A percentile compares a stretch with the other conserved stretches of the same genome.
Conservation (phyloP, 2,329 filamentous ascomycete species). For the Fusarium sp. region DNA sequence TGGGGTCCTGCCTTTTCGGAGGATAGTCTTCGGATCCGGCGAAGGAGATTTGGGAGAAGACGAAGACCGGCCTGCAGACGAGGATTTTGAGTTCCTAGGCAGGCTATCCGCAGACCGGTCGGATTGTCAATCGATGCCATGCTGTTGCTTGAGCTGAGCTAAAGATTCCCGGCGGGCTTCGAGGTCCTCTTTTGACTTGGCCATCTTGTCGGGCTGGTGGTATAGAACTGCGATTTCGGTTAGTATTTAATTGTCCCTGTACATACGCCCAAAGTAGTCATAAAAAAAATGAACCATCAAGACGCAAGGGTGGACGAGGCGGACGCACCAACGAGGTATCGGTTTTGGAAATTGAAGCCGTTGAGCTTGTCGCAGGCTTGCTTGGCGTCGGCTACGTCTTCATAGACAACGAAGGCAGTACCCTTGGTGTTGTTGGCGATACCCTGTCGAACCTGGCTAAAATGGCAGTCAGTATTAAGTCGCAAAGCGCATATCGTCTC, state of each 20-base stretch:
- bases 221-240: conserved; percentile 60
- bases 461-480: conserved; percentile 37
- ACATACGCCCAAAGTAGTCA: not conserved
- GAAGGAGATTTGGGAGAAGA: conserved; percentile 54
- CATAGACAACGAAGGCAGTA: conserved; percentile 98
- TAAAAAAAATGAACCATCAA: not conserved
- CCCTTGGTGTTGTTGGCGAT: conserved; percentile 98
- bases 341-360: conserved; percentile 99
- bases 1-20: conserved; percentile 54
- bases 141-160: conserved; percentile 97
- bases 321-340: conserved; percentile 92
- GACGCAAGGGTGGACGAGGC: not conserved
- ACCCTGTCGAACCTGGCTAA: conserved; percentile 96
- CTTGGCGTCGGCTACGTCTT: conserved; percentile 99
- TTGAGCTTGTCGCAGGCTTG: conserved; percentile 99
- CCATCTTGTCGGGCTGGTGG: conserved; percentile 73
- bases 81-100: conserved; percentile 54
- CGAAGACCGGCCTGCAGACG: conserved; percentile 71
- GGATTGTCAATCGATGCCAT: conserved; percentile 97
- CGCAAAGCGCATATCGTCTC: conserved; percentile 5
- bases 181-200: conserved; percentile 91
- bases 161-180: conserved; percentile 94
- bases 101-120: conserved; percentile 71
- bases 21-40: conserved; percentile 55
- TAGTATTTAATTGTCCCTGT: conserved; percentile 12